A percentile compares a stretch with the other conserved stretches of the same genome.
These are phyloP conservation scores for Boechera stricta DNA, from an alignment of 345 rosid genomes.

Conservation along the genomic window DNA sequence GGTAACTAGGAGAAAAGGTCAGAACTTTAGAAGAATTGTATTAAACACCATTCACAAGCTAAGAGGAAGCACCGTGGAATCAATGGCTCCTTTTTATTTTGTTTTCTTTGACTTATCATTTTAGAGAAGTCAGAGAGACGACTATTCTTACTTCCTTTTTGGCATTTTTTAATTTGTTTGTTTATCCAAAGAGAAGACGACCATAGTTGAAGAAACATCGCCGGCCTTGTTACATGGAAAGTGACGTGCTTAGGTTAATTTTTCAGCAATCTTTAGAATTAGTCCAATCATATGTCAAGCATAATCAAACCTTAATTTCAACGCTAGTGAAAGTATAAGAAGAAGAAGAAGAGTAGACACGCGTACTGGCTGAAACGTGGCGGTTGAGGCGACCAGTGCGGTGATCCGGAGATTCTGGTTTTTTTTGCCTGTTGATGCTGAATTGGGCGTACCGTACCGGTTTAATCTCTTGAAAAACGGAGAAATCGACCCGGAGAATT, in stretches of 20 bases:
- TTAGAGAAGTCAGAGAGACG: constrained; percentile 45
- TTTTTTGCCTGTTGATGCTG: neutral
- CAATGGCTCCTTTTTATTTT: constrained; percentile 34
- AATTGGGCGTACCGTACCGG: neutral
- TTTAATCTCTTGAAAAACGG: neutral
- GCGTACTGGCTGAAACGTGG: constrained; percentile 14
- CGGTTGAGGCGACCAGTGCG: neutral
- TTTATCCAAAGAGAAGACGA: constrained; percentile 31
- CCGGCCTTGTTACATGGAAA: constrained; percentile 15
- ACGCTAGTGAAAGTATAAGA: neutral
- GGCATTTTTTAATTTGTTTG: constrained; percentile 15
- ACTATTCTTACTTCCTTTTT: constrained; percentile 34
- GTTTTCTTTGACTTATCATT: constrained; percentile 34
- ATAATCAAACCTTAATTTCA: constrained; percentile 1
- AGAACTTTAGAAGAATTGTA: neutral
- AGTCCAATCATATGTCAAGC: neutral
- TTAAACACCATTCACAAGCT: constrained; percentile 27
- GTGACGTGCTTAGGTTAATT: constrained; percentile 20
- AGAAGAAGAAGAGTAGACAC: neutral
- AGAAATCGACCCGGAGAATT: neutral
- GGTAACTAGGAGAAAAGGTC: constrained; percentile 31
- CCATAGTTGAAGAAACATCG: constrained; percentile 22
- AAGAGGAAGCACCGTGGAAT: constrained; percentile 45
- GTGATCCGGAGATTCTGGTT: constrained; percentile 19
- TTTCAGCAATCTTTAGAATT: constrained; percentile 9